A percentile compares a stretch with the other conserved stretches of the same genome.
These are phyloP conservation scores for Raphanus sativus DNA, from an alignment of 345 rosid species.

Conservation along the genomic window DNA sequence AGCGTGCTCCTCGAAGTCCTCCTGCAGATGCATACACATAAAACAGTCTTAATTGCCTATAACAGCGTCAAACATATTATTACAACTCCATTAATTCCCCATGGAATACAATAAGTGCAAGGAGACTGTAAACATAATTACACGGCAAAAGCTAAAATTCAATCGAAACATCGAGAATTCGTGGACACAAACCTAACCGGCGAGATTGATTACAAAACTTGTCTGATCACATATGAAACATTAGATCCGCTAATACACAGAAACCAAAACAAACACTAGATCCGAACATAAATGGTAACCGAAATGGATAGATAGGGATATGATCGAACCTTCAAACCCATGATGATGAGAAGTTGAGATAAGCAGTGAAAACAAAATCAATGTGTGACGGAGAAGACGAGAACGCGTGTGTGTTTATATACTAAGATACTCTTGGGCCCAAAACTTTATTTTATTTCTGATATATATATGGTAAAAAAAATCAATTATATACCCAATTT, in stretches of 20 bases:
- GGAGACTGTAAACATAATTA: neutral
- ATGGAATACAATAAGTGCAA: neutral
- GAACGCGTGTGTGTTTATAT: conserved; percentile 11
- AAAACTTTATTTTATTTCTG: neutral
- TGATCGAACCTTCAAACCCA: conserved; percentile 40
- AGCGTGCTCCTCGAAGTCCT: conserved; percentile 70
- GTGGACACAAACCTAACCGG: neutral
- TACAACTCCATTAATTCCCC: neutral
- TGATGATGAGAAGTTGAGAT: conserved; percentile 16
- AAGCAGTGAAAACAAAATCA: neutral
- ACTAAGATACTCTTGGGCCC: neutral
- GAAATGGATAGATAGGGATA: neutral
- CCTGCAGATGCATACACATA: conserved; percentile 43
- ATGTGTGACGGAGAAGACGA: conserved; percentile 40
- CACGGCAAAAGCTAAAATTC: neutral
- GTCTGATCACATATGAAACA: neutral
- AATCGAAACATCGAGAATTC: neutral
- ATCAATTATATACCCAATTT: neutral
- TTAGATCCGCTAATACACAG: neutral
- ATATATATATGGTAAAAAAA: neutral
- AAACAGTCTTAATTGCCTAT: neutral
- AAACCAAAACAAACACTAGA: conserved; percentile 8
- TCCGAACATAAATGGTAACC: neutral
- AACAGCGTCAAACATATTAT: neutral
- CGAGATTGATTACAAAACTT: neutral